Evolutionary conservation across 805 yeast genomes (phyloP), one percentile per base, ranked within the genome.

Genomic region (Cyberlindnera saturnus): DNA sequence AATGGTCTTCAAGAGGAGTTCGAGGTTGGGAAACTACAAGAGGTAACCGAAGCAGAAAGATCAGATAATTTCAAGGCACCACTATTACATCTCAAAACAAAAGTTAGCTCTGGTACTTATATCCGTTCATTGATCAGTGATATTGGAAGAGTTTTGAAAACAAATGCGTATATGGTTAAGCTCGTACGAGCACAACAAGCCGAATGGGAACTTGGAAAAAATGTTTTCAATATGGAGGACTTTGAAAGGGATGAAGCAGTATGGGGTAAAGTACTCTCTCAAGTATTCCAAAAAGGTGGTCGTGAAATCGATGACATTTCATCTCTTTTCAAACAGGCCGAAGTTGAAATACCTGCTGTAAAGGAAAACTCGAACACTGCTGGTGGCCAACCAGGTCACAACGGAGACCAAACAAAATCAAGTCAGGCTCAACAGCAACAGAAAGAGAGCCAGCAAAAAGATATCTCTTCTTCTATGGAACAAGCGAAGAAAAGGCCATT

Each of bases 91-190:
- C 77, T 93, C 51, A 75, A 73, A 14, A 77, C 95, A 4, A 74
- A 77, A 31, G 99, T 91, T 1, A 84, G 96, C 1, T 88, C 97
- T 0, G 99, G 99, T 1, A 93, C 98, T 0, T 93, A 93, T 56
- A 89, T 93, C 39, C 74, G 99, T 51, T 84, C 96, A 3, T 66
- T 93, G 42, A 73, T 93, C 39, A 87, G 95, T 63, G 99, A 93
- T 57, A 70, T 86, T 36, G 98, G 96, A 2, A 75, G 84, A 46
- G 84, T 91, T 0, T 66, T 90, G 58, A 81, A 83, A 15, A 79
- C 90, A 0, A 77, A 86, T 20, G 87, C 96, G 0, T 88, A 88
- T 57, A 90, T 93, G 96, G 96, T 84, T 8, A 80, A 79, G 51
- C 73, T 93, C 44, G 73, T 79, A 9, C 75, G 99, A 57, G 60